Evolutionary conservation across 2,329 filamentous ascomycete genomes (phyloP), one percentile per base, ranked within the genome.

Genomic region (Pyrenophora graminea): DNA sequence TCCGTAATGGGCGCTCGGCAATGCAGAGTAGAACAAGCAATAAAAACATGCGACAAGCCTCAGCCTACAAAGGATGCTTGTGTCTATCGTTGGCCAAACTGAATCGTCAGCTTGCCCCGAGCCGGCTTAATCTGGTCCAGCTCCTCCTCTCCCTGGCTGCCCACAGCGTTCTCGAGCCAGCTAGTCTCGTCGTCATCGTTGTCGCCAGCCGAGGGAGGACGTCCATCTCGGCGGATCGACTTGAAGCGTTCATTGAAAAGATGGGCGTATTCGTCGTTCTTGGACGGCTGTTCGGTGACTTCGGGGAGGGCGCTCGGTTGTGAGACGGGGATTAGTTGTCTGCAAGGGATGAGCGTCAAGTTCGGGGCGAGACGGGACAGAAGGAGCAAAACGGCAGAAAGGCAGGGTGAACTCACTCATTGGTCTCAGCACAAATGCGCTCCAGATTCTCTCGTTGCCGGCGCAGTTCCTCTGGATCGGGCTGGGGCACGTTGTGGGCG

Each of bases 271-370:
- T 76, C 74, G 51, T 67, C 68, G 42, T 74, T 52, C 39, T 59
- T 57, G 33, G 59, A 45, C 3, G 56, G 59, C 36, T 61, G 74
- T 38, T 72, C 67, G 31, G 60, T 59, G 43, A 74, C 67, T 31
- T 74, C 67, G 36, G 72, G 66, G 59, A 74, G 69, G 42, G 71
- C 69, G 44, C 65, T 64, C 53, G 78, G 74, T 58, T 79, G 76
- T 44, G 75, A 72, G 56, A 79, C 76, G 62, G 79, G 76, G 61
- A 80, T 80, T 67, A 80, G 69, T 58, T 79, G 77, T 64, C 78
- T 80, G 54, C 37, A 68, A 66, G 63, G 63, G 66, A 66, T 66
- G 56, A 62, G 56, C 40, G 46, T 43, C 30, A 38, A 45, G 51
- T 19, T 3, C 18, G 5, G 13, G 4, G 6, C 39, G 27, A 40